Evolutionary conservation across 768 basidiomycete genomes (phyloP), one percentile per base, ranked within the genome.

Genomic region (Rhodosporidiobolus odoratus): DNA sequence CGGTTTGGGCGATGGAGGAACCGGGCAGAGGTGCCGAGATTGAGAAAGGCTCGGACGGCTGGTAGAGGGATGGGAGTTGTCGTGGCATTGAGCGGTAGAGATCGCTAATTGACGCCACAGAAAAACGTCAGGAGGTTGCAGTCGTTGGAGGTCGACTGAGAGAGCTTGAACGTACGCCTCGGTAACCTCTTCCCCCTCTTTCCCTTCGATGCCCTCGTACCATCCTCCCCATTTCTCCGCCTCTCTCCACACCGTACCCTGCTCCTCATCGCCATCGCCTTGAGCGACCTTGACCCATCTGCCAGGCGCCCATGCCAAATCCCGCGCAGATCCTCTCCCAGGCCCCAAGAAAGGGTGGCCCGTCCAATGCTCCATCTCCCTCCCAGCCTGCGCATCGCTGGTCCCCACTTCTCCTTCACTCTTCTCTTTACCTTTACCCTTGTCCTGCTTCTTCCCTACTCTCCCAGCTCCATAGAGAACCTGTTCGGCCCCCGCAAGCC

Each of bases 221-320:
- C 74, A 73, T 0, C 74, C 74, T 19, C 74, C 76, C 74, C 74
- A 76, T 25, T 17, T 57, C 32, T 40, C 30, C 9, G 21, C 43
- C 37, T 54, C 59, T 34, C 7, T 17, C 9, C 4, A 53, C 16
- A 6, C 58, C 2, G 50, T 62, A 25, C n/a, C 30, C 1, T 38
- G 43, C 8, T 5, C 37, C 25, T 15, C 34, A 50, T 13, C 25
- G n/a, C n/a, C n/a, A n/a, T n/a, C n/a, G n/a, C 43, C 17, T 21
- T 27, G 12, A 3, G 43, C 17, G 30, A 41, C n/a, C 19, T 37
- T 35, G 7, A 50, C 62, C 63, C 63, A 71, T 32, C 65, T 65
- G 25, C 69, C 66, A 21, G 53, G 58, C 23, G n/a, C 30, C 63
- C 66, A 71, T 10, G 59, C 64, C 15, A 68, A 7, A 37, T 74